These are phyloP conservation scores for Ramularia collo-cygni DNA, from an alignment of 2,329 filamentous ascomycete genomes.

Conservation along the genomic window DNA sequence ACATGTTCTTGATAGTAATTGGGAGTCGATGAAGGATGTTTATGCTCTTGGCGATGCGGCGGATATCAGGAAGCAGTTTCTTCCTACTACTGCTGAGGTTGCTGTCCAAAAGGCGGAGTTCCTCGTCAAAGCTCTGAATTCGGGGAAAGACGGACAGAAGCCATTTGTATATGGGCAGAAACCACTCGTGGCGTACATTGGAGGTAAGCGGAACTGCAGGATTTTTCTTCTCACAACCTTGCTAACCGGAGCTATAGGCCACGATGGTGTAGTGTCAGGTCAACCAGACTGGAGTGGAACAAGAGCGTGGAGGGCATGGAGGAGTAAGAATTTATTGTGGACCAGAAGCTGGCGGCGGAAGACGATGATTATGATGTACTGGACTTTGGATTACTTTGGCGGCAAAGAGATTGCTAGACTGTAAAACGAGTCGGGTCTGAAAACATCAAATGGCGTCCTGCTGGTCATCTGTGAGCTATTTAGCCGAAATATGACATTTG, in stretches of 20 bases:
- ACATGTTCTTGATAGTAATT: slow-evolving; percentile 25
- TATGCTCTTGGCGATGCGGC: slow-evolving; percentile 34
- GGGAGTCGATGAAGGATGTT: slow-evolving; percentile 22
- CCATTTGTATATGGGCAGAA: slow-evolving; percentile 36
- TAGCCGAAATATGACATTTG: no score
- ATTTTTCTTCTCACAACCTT: no score
- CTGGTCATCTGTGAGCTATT: no score
- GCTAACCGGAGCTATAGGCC: no score
- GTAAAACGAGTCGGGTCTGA: slow-evolving; percentile 7
- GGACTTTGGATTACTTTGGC: slow-evolving; percentile 18
- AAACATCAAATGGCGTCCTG: no score
- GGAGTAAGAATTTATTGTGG: slow-evolving; percentile 31
- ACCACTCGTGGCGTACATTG: slow-evolving; percentile 36
- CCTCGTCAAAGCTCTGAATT: slow-evolving; percentile 25
- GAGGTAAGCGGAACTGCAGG: slow-evolving; percentile 15
- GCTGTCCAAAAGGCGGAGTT: slow-evolving; percentile 35
- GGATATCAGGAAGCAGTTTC: slow-evolving; percentile 30
- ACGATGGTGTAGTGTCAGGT: slow-evolving; percentile 38
- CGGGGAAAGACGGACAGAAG: slow-evolving; percentile 6
- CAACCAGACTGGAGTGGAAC: slow-evolving; percentile 36
- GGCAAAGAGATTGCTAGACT: slow-evolving; percentile 27
- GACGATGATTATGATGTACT: slow-evolving; percentile 27
- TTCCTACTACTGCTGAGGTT: slow-evolving; percentile 34
- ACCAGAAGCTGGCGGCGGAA: slow-evolving; percentile 26
- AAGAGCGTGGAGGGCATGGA: slow-evolving; percentile 40